Conservation (phyloP, 768 basidiomycete genomes). For the Agaricus blazei region DNA sequence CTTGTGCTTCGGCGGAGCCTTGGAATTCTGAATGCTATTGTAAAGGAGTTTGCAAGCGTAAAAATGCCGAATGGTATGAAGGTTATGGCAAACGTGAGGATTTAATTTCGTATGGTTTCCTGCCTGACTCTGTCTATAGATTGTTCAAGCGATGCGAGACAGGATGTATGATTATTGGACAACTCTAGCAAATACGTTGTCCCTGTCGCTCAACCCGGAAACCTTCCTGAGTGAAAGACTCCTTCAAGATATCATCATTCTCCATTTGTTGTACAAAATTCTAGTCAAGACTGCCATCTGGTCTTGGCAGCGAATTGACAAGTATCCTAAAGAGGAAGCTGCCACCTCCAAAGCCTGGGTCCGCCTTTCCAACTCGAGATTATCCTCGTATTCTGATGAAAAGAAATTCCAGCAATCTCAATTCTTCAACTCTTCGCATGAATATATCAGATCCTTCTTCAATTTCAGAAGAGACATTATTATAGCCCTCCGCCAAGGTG, state of each 20-base stretch:
- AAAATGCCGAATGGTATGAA: slow-evolving; percentile 69
- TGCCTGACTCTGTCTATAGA: slow-evolving; percentile 27
- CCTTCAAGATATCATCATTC: slow-evolving; percentile 41
- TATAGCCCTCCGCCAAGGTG: slow-evolving; percentile 32
- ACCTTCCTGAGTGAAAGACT: slow-evolving; percentile 36
- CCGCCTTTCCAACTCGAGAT: slow-evolving; percentile 15
- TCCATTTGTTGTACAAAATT: slow-evolving; percentile 73
- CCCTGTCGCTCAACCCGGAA: slow-evolving; percentile 29
- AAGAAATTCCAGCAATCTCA: slow-evolving; percentile 44
- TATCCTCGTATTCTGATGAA: not conserved
- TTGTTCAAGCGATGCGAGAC: slow-evolving; percentile 47
- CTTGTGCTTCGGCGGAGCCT: slow-evolving; percentile 57
- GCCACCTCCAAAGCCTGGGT: slow-evolving; percentile 51
- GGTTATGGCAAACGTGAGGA: slow-evolving; percentile 55
- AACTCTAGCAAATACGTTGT: slow-evolving; percentile 39
- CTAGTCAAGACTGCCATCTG: slow-evolving; percentile 66
- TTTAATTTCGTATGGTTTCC: not conserved
- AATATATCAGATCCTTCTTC: slow-evolving; percentile 50
- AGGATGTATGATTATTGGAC: slow-evolving; percentile 61
- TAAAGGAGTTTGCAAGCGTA: slow-evolving; percentile 66
- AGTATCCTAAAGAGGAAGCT: slow-evolving; percentile 35
- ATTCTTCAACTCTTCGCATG: slow-evolving; percentile 55
- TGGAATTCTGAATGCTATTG: slow-evolving; percentile 54
- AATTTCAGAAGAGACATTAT: slow-evolving; percentile 54
- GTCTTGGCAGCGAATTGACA: slow-evolving; percentile 57